Evolutionary conservation across 257 asterid species (phyloP), one percentile per base, ranked within the genome.

Genomic region (Fraxinus quadrangulata): DNA sequence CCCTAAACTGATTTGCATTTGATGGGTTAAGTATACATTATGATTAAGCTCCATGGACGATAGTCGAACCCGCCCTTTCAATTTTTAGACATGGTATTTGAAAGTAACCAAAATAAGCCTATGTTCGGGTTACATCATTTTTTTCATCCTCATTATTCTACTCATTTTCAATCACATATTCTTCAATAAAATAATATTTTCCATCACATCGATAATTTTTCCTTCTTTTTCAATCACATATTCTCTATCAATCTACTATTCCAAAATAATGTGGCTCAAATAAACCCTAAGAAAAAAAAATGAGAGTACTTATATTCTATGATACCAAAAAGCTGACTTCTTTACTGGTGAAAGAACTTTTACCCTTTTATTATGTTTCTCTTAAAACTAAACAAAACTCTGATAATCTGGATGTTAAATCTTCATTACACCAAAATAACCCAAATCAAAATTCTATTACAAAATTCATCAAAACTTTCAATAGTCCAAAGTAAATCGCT

Each of bases 371-470:
- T 40, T 36, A 68, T 33, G 65, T 47, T 67, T n/a, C 67, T 77
- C 76, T 79, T 63, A 45, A 71, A 83, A 77, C 78, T 49, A 81
- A 77, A 61, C 80, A 78, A 81, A 37, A 40, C 70, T 70, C 75
- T 39, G 77, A 63, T 24, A 63, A 11, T 24, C 7, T 63, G 68
- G 33, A 24, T 63, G 34, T 24, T 65, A 77, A 40, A 33, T 63
- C 68, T 63, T 14, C 31, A 24, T 24, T 63, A 23, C 59, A 37
- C 28, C 1, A 51, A 81, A 76, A 73, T 70, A 36, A 39, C 39
- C 42, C 14, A 17, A 77, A 63, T 56, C 2, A 56, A 2, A 19
- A 33, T 33, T 70, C 70, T 28, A 56, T 74, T 30, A 30, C 34
- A 69, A 69, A 21, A 40, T 40, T 40, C 14, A 40, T 0, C 14